Conservation (phyloP, 768 basidiomycete genomes). For the Amanita pseudoporphyria region DNA sequence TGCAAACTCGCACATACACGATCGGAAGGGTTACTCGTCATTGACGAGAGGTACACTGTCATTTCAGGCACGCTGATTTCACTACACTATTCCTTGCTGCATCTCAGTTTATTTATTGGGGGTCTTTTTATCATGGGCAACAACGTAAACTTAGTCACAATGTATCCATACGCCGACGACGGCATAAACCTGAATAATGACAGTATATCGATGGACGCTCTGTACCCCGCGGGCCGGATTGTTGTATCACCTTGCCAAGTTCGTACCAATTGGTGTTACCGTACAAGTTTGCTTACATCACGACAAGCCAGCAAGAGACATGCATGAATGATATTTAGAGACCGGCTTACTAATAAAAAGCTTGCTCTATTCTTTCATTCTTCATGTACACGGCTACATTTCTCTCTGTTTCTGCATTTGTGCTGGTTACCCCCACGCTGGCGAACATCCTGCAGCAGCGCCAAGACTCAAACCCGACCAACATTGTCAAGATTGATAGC, state of each 20-base stretch:
- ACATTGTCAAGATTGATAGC: constrained; percentile 2
- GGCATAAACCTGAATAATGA: not conserved
- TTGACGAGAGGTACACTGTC: not conserved
- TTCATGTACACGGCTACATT: not conserved
- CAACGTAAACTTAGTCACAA: constrained; percentile 3
- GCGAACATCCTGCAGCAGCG: not conserved
- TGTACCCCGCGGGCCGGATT: not conserved
- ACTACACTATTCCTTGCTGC: not conserved
- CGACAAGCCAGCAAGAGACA: not conserved
- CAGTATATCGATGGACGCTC: not conserved
- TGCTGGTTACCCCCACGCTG: not conserved
- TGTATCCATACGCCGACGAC: not conserved
- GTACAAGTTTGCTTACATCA: too few species aligned
- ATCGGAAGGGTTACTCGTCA: not conserved
- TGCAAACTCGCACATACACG: not conserved
- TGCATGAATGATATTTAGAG: not conserved
- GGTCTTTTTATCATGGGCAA: constrained; percentile 1
- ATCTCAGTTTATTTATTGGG: not conserved
- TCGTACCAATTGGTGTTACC: too few species aligned
- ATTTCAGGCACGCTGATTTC: not conserved
- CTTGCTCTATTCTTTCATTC: not conserved
- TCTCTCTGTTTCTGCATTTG: not conserved
- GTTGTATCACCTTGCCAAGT: not conserved
- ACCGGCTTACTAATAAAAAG: too few species aligned
- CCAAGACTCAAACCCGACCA: constrained; percentile 4